phyloP scores from a whole-genome alignment of 495 filamentous ascomycete species.

The Lindgomyces ingoldianus region DNA sequence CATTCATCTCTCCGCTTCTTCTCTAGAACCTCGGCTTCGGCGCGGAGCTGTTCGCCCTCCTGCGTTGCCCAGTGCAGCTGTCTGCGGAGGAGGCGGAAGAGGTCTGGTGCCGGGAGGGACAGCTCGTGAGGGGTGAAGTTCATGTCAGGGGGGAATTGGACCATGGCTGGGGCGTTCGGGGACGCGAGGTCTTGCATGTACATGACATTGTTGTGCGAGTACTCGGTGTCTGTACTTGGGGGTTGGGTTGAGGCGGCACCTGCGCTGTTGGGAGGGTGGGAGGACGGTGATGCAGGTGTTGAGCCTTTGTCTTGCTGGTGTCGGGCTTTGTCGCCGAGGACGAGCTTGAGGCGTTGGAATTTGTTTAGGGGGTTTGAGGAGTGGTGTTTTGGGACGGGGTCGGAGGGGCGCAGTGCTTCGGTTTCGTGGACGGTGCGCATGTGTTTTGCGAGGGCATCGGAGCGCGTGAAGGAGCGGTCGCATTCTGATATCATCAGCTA shows the following conservation, averaged over 20 bases:
- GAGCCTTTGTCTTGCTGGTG: constrained; percentile 16
- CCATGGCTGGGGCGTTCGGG: constrained; percentile 47
- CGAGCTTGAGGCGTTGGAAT: constrained; percentile 39
- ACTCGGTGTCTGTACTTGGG: constrained; percentile 32
- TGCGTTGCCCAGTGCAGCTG: constrained; percentile 81
- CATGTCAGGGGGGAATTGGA: constrained; percentile 59
- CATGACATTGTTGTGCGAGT: constrained; percentile 44
- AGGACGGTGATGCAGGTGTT: constrained; percentile 35
- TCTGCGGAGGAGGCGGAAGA: constrained; percentile 71
- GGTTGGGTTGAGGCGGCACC: not conserved
- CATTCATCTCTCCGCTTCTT: constrained; percentile 73
- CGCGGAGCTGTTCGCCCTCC: constrained; percentile 63
- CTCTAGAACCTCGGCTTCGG: constrained; percentile 63
- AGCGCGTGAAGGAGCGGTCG: constrained; percentile 94
- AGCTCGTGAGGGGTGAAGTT: constrained; percentile 75
- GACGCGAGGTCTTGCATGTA: constrained; percentile 42
- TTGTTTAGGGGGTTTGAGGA: constrained; percentile 49
- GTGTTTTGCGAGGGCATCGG: constrained; percentile 95
- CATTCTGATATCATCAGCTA: constrained; percentile 65
- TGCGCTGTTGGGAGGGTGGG: constrained; percentile 26
- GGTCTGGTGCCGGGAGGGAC: constrained; percentile 63
- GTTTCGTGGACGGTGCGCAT: constrained; percentile 99
- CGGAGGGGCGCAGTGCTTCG: constrained; percentile 84
- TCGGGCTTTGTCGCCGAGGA: constrained; percentile 31
- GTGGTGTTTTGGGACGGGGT: constrained; percentile 79